Base-by-base conservation (phyloP, 164 flowering plant genomes). In the Annona cherimola region DNA sequence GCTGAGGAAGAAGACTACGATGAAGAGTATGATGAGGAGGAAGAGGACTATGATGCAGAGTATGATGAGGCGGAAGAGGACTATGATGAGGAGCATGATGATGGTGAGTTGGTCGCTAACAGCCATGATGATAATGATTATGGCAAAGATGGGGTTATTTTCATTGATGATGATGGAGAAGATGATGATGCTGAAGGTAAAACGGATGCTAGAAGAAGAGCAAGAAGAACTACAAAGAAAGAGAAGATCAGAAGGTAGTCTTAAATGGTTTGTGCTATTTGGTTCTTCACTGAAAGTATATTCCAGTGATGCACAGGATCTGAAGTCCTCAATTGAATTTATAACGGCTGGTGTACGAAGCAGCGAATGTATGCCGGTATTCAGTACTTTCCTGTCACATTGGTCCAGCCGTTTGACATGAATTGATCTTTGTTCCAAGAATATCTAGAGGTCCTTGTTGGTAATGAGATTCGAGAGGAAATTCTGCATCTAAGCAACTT, bases 181-280 rank as follows among this genome's bases (percentile, higher is more conserved):
- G 26, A 16, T 64, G 41, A 64, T 64, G 42, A 14, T 9, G 78
- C 61, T 60, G 7, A 62, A 2, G 70, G 62, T 63, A 55, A 77
- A 55, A 45, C 26, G 59, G 46, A 45, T 42, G 67, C 40, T 42
- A 73, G 74, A 20, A 75, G 5, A 50, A 60, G 41, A 59, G 72
- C 61, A 44, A 70, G 65, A 76, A 73, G 65, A 74, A 73, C 64
- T 45, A 45, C 42, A 63, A 76, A 42, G 78, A 73, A 64, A 78
- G 83, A 81, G 68, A 81, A 81, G 70, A 73, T 81, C 63, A 73
- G 63, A 14, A 67, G 81, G n/a, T 75, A 76, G 67, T 62, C 61
- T 64, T 16, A 50, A 9, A 16, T 9, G 57, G 9, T 50, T 16
- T 9, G 9, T 8, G 57, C 18, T 7, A 26, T 26, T 26, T 26